Evolutionary conservation across 2,329 filamentous ascomycete genomes (phyloP).

Genomic region (Aspergillus novoparasiticus): DNA sequence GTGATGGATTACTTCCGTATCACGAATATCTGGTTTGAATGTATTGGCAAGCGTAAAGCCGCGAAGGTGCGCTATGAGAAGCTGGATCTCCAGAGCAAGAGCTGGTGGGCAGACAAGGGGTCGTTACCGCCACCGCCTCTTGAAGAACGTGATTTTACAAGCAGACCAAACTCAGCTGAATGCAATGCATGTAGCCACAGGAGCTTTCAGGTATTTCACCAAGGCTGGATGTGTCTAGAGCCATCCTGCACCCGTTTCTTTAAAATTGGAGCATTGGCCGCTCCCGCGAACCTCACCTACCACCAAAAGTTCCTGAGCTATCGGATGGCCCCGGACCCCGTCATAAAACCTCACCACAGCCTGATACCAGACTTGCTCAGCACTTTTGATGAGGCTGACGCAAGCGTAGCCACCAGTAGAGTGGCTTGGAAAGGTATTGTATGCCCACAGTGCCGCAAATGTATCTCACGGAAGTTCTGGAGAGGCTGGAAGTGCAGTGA

Average conservation of each 20-base stretch:
- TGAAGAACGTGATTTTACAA: constrained; percentile 33
- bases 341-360: constrained; percentile 37
- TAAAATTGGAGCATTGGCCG: constrained; percentile 43
- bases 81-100: constrained; percentile 51
- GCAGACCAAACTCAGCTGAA: constrained; percentile 18
- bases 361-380: constrained; percentile 46
- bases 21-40: constrained; percentile 70
- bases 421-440: constrained; percentile 65
- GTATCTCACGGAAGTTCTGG: constrained; percentile 64
- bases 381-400: constrained; percentile 37
- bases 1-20: constrained; percentile 71
- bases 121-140: constrained; percentile 28
- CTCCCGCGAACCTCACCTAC: constrained; percentile 49
- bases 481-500: constrained; percentile 60
- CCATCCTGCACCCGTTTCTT: constrained; percentile 58
- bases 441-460: constrained; percentile 65
- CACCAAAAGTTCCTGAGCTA: constrained; percentile 60
- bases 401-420: constrained; percentile 51
- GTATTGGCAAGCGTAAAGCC: constrained; percentile 42
- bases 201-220: constrained; percentile 40
- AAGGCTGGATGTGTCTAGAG: constrained; percentile 63
- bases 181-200: constrained; percentile 47
- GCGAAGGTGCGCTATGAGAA: constrained; percentile 69
- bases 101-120: constrained; percentile 61
- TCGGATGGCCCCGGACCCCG: constrained; percentile 48